Evolutionary conservation across 768 basidiomycete genomes (phyloP).

Genomic region (Exidia glandulosa): DNA sequence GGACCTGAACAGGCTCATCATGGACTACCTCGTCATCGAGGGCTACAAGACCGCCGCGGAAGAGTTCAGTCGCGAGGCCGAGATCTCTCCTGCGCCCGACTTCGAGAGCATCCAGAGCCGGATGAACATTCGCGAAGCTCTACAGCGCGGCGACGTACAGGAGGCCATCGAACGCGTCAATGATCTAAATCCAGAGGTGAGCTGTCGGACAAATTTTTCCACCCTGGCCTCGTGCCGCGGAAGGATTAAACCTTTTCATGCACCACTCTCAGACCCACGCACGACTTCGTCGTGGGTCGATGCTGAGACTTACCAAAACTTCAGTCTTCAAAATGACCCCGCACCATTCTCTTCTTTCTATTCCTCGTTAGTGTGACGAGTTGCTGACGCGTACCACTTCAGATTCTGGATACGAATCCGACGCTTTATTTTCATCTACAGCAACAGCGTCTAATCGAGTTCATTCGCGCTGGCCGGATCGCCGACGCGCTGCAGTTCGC

Average conservation of each 20-base stretch:
- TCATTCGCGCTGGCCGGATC: constrained; percentile 73
- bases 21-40: constrained; percentile 97
- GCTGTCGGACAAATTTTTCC: constrained; percentile 18
- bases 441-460: constrained; percentile 92
- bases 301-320: constrained; percentile 84
- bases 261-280: constrained; percentile 91
- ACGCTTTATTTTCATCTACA: constrained; percentile 90
- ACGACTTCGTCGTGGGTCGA: constrained; percentile 54
- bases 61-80: constrained; percentile 85
- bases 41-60: constrained; percentile 95
- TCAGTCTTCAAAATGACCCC: constrained; percentile 94
- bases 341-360: constrained; percentile 13
- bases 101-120: constrained; percentile 88
- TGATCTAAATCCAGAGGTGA: constrained; percentile 93
- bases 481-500: constrained; percentile 81
- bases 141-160: constrained; percentile 90
- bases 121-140: constrained; percentile 87
- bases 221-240: constrained; percentile 16
- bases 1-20: constrained; percentile 86
- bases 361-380: background rate
- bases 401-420: constrained; percentile 97
- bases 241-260: constrained; percentile 95
- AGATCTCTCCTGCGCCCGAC: constrained; percentile 62
- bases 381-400: constrained; percentile 10
- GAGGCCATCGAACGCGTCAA: constrained; percentile 93